phyloP scores from a whole-genome alignment of 2,329 filamentous ascomycete species.

The Fusarium papillatum region DNA sequence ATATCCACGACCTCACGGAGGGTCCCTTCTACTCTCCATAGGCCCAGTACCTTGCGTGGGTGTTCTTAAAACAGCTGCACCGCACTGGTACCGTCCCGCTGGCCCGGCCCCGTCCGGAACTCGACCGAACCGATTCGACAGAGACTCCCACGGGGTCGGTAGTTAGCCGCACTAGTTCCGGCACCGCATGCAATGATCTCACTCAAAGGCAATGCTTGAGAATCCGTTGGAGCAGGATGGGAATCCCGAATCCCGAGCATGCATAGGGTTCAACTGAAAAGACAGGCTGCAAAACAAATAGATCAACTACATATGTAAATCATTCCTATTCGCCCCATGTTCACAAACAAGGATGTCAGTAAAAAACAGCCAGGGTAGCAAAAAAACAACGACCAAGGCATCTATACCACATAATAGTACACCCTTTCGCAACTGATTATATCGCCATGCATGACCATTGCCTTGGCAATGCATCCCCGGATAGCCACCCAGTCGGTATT shows the following conservation, averaged over 20 bases:
- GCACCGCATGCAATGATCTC: background rate
- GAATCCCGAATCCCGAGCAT: background rate
- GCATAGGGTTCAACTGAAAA: background rate
- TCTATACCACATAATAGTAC: slow-evolving; percentile 37
- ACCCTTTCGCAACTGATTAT: slow-evolving; percentile 24
- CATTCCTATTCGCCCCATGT: slow-evolving; percentile 33
- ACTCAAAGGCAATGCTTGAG: background rate
- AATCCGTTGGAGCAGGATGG: background rate
- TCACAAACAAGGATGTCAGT: slow-evolving; percentile 13
- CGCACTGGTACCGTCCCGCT: background rate
- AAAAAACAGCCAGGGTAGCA: slow-evolving; percentile 18
- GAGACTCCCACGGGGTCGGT: slow-evolving; percentile 2
- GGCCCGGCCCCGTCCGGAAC: slow-evolving; percentile 7
- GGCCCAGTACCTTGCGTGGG: background rate
- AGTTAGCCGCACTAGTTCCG: background rate
- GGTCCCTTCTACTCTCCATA: background rate
- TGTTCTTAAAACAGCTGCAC: background rate
- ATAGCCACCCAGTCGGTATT: slow-evolving; percentile 2
- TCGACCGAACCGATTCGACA: slow-evolving; percentile 8
- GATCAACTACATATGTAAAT: slow-evolving; percentile 2
- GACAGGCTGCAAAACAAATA: background rate
- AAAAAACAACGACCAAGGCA: slow-evolving; percentile 29
- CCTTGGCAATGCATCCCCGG: slow-evolving; percentile 10
- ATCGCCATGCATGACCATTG: slow-evolving; percentile 11
- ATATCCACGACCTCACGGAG: background rate